phyloP scores from a whole-genome alignment of 768 basidiomycete species.

The Agrocybe pediades region DNA sequence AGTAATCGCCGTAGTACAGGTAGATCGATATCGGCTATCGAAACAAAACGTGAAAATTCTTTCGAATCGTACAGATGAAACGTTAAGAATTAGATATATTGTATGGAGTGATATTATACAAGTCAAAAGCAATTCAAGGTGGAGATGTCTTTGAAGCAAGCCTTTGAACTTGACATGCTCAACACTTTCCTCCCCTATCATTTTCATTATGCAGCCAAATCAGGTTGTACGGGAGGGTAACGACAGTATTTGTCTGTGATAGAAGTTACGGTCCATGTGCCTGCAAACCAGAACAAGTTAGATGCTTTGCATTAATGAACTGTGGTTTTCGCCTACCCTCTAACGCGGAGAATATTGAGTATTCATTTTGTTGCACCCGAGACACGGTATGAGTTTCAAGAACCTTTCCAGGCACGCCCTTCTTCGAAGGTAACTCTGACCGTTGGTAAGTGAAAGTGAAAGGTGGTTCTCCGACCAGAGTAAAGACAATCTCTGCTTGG shows the following conservation, averaged over 20 bases:
- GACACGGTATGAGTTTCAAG: conserved; percentile 92
- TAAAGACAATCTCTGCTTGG: conserved; percentile 92
- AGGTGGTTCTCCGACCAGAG: conserved; percentile 87
- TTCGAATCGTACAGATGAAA: conserved; percentile 1
- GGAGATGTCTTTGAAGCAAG: too few relatives aligned
- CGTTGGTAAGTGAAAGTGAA: conserved; percentile 97
- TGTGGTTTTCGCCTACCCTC: conserved; percentile 62
- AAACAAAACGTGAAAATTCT: background rate
- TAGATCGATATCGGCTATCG: background rate
- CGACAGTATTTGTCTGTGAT: conserved; percentile 90
- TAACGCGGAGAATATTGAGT: conserved; percentile 89
- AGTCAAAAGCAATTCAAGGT: background rate
- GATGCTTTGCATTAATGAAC: background rate
- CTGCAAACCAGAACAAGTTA: conserved; percentile 34
- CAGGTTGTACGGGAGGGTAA: conserved; percentile 77
- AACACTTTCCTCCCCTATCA: conserved; percentile 11
- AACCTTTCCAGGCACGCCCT: conserved; percentile 76
- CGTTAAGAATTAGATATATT: conserved; percentile 2
- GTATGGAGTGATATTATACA: conserved; percentile 23
- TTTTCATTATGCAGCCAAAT: conserved; percentile 37
- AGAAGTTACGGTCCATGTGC: conserved; percentile 91
- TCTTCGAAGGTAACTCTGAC: conserved; percentile 67
- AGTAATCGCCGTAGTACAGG: background rate
- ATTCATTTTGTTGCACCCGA: conserved; percentile 69
- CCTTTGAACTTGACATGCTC: background rate